Evolutionary conservation across 2,329 filamentous ascomycete genomes (phyloP), one percentile per base, ranked within the genome.

Genomic region (Talaromyces sp.): DNA sequence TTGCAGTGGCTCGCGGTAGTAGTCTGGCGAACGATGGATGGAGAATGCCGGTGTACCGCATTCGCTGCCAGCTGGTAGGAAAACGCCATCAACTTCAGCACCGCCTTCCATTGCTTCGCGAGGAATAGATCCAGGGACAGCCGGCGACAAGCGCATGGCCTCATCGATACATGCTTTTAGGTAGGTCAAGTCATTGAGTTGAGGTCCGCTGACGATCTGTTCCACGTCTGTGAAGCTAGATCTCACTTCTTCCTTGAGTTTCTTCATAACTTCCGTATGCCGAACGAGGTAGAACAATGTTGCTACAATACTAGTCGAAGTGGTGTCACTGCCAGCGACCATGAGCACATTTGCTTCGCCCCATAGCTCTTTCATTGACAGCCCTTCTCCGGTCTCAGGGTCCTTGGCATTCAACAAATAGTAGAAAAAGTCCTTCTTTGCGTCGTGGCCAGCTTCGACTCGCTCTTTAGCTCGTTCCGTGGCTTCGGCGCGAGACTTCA

Each of bases 371-470:
- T 85, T 84, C 2, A 83, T 88, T 47, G 82, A 84, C 72, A 91
- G 89, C 1, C 87, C 87, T 65, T 85, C 82, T 61, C 89, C 89
- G 0, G 89, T 91, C 72, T 91, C 88, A 13, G 89, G 88, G 69
- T 92, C 89, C 45, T 85, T 85, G 7, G 89, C 89, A 72, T 88
- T 88, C 67, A 92, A 84, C 11, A 92, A 83, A 75, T 91, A 88
- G 77, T 91, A 88, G 79, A 92, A 91, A 80, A 92, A 91, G 73
- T 92, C 90, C 65, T 88, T 87, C 38, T 89, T 88, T 70, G 87
- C 88, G 58, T 84, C 88, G 69, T 85, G 86, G 69, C 87, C 86
- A 31, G 88, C 88, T 29, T 89, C 79, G 67, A 76, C 69, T 25
- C 76, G 74, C 64, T 79, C 77, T 63, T 87, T 86, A 58, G 88